phyloP scores from a whole-genome alignment of 768 basidiomycete genomes.

The Sarcodon aspratus region DNA sequence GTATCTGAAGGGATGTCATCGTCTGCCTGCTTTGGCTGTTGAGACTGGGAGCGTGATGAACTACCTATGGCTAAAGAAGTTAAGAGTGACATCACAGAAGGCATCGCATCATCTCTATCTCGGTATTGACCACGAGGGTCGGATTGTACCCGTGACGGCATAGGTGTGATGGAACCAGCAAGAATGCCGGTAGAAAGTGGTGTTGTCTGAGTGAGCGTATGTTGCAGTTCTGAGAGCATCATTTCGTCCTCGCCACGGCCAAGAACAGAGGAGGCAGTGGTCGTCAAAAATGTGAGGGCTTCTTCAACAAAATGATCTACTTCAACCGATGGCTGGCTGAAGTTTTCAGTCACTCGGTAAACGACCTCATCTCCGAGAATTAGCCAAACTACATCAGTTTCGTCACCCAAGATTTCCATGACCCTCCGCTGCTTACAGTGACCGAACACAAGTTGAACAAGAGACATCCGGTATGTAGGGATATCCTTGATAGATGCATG shows the following conservation, averaged over 20 bases:
- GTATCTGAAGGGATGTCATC: slow-evolving; percentile 16
- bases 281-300: slow-evolving; percentile 10
- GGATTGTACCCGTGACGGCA: slow-evolving; percentile 45
- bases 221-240: slow-evolving; percentile 1
- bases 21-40: slow-evolving; percentile 9
- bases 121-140: slow-evolving; percentile 30
- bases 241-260: slow-evolving; percentile 13
- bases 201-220: slow-evolving; percentile 3
- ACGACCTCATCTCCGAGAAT: slow-evolving; percentile 65
- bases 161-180: slow-evolving; percentile 32
- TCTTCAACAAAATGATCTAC: slow-evolving; percentile 7
- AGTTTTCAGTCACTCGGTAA: neutral
- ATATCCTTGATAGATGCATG: slow-evolving; percentile 57
- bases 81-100: slow-evolving; percentile 52
- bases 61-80: slow-evolving; percentile 46
- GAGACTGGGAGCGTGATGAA: slow-evolving; percentile 47
- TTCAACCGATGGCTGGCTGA: neutral
- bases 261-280: slow-evolving; percentile 5
- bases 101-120: slow-evolving; percentile 35
- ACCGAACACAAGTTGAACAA: slow-evolving; percentile 42
- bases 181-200: slow-evolving; percentile 1
- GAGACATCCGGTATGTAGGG: slow-evolving; percentile 43
- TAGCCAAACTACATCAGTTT: slow-evolving; percentile 32
- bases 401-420: slow-evolving; percentile 18
- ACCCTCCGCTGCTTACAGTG: slow-evolving; percentile 28